Percentiles rank a stretch among this genome's conserved stretches.
Conservation (phyloP, 2,329 filamentous ascomycete species). For the Trichoderma sp. region DNA sequence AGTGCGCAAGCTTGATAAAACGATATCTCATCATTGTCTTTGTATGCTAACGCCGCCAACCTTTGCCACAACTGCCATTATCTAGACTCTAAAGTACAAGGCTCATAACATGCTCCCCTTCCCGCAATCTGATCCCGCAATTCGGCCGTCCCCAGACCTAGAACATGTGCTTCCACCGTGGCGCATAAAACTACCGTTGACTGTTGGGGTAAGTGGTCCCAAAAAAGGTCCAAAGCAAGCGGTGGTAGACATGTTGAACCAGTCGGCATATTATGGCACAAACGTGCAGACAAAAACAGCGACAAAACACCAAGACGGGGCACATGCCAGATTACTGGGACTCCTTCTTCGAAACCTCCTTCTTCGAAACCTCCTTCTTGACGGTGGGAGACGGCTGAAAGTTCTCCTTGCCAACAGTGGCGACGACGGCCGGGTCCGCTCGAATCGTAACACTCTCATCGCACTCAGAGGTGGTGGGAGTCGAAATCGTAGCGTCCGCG, state of each 20-base stretch:
- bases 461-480: conserved; percentile 51
- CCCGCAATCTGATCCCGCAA: conserved; percentile 39
- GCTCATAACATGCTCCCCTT: conserved; percentile 40
- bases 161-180: conserved; percentile 42
- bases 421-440: conserved; percentile 51
- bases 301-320: conserved; percentile 12
- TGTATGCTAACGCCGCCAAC: conserved; percentile 29
- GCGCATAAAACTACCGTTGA: conserved; percentile 36
- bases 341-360: conserved; percentile 42
- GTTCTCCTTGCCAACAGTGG: conserved; percentile 43
- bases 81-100: conserved; percentile 48
- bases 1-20: not conserved
- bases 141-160: conserved; percentile 41
- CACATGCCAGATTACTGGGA: conserved; percentile 30
- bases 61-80: conserved; percentile 35
- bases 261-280: conserved; percentile 27
- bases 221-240: conserved; percentile 28
- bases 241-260: conserved; percentile 30
- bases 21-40: not conserved
- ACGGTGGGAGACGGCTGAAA: conserved; percentile 53
- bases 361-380: conserved; percentile 48
- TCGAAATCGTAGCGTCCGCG: conserved; percentile 44
- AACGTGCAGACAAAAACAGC: conserved; percentile 27
- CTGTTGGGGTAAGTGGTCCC: conserved; percentile 32
- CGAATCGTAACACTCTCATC: conserved; percentile 60